A percentile compares a stretch with the other conserved stretches of the same genome.
phyloP scores from a whole-genome alignment of 257 asterid genomes.

The Cinchona pubescens region DNA sequence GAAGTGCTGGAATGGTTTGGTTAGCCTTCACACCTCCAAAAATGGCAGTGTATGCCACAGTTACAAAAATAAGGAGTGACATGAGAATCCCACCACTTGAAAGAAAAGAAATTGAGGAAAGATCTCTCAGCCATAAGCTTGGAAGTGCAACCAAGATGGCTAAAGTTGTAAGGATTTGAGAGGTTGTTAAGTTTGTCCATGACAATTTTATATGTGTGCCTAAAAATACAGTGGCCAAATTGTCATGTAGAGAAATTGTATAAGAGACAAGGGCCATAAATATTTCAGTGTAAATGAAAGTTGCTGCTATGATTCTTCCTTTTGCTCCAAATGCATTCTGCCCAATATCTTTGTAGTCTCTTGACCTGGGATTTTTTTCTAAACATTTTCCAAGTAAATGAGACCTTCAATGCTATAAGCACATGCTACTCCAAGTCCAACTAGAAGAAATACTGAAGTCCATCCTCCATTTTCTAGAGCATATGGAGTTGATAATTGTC shows the following conservation, averaged over 20 bases:
- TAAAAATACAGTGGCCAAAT: conserved; percentile 42
- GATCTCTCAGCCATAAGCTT: conserved; percentile 67
- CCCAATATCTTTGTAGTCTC: conserved; percentile 71
- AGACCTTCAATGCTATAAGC: conserved; percentile 47
- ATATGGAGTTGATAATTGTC: conserved; percentile 71
- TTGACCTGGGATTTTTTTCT: conserved; percentile 38
- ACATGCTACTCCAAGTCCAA: conserved; percentile 48
- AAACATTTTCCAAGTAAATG: conserved; percentile 59
- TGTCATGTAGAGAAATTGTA: conserved; percentile 78
- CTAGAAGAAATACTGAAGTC: conserved; percentile 56
- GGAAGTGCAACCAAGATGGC: conserved; percentile 74
- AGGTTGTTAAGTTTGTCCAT: conserved; percentile 37
- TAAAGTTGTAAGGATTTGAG: conserved; percentile 46
- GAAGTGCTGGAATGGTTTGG: conserved; percentile 38
- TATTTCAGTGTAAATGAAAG: conserved; percentile 55
- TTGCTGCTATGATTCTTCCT: conserved; percentile 48
- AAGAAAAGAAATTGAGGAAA: conserved; percentile 67
- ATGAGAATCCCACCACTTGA: conserved; percentile 58
- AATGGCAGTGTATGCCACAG: conserved; percentile 48
- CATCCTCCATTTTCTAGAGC: conserved; percentile 77
- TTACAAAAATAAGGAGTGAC: conserved; percentile 48
- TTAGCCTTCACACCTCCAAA: conserved; percentile 46
- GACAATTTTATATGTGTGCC: conserved; percentile 26
- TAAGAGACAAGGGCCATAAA: conserved; percentile 86
- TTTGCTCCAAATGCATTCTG: conserved; percentile 58